These are phyloP conservation scores for Musa schizocarpa DNA, from an alignment of 176 grass and related monocot genomes.

Conservation along the genomic window DNA sequence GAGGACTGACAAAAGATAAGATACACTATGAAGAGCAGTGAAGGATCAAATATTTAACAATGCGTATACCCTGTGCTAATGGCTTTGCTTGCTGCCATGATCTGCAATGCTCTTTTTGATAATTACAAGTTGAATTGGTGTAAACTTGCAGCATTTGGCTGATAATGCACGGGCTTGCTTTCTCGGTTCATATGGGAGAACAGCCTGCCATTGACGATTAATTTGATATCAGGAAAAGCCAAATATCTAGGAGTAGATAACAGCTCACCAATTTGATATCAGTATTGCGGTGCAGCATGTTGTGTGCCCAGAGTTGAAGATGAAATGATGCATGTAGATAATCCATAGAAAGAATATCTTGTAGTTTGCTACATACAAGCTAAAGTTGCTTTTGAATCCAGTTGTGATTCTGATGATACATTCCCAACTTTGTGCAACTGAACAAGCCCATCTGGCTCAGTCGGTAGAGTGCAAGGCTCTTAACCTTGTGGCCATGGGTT, in stretches of 20 bases:
- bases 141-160: neutral
- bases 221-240: neutral
- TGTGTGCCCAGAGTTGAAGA: neutral
- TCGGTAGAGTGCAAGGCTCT: no score
- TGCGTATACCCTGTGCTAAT: neutral
- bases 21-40: no score
- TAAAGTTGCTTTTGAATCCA: neutral
- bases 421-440: no score
- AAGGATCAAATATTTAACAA: no score
- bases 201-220: neutral
- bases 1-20: no score
- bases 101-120: neutral
- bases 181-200: no score
- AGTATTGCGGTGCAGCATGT: neutral
- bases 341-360: neutral
- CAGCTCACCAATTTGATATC: no score
- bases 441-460: no score
- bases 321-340: slow-evolving; percentile 13
- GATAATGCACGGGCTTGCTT: neutral
- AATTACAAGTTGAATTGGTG: neutral
- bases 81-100: neutral
- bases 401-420: neutral
- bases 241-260: neutral
- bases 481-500: no score
- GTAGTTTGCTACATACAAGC: neutral